Percentiles rank a stretch among this genome's conserved stretches.
Conservation (phyloP, 352 stramenopile genomes). For the Globisporangium nagaii region DNA sequence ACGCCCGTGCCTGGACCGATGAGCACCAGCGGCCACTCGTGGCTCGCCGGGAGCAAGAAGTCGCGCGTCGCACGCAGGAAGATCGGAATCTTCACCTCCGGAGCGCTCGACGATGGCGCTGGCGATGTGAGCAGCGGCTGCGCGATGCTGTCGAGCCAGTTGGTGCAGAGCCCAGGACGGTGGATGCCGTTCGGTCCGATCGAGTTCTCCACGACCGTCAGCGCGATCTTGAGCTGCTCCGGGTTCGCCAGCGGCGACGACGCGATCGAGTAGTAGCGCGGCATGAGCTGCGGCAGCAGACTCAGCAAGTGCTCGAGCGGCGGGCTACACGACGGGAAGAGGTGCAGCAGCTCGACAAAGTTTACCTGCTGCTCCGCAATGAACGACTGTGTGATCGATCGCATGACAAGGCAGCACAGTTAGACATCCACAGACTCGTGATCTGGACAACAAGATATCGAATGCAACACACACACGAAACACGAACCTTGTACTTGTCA, state of each 20-base stretch:
- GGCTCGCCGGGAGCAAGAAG: slow-evolving; percentile 83
- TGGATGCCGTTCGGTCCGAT: slow-evolving; percentile 29
- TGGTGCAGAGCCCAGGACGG: slow-evolving; percentile 55
- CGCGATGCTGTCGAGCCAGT: slow-evolving; percentile 49
- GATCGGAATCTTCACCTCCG: slow-evolving; percentile 55
- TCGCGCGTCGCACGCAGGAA: slow-evolving; percentile 89
- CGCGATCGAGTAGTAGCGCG: slow-evolving; percentile 95
- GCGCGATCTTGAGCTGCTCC: slow-evolving; percentile 74
- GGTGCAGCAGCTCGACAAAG: slow-evolving; percentile 87
- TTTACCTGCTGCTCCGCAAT: slow-evolving; percentile 86
- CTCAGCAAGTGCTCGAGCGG: slow-evolving; percentile 87
- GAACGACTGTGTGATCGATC: slow-evolving; percentile 37
- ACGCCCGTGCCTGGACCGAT: slow-evolving; percentile 96
- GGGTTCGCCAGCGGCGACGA: slow-evolving; percentile 86
- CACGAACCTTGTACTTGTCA: slow-evolving; percentile 60
- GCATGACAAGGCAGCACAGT: no score
- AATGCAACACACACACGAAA: background rate
- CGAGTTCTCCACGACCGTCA: slow-evolving; percentile 90
- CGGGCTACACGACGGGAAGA: slow-evolving; percentile 90
- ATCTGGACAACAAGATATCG: background rate
- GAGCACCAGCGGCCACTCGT: slow-evolving; percentile 88
- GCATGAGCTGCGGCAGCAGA: slow-evolving; percentile 84
- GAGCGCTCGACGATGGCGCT: background rate
- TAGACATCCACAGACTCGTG: background rate
- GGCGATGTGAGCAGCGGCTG: slow-evolving; percentile 26